Conservation (phyloP, 2,329 filamentous ascomycete genomes). For the Pseudogymnoascus sp. region DNA sequence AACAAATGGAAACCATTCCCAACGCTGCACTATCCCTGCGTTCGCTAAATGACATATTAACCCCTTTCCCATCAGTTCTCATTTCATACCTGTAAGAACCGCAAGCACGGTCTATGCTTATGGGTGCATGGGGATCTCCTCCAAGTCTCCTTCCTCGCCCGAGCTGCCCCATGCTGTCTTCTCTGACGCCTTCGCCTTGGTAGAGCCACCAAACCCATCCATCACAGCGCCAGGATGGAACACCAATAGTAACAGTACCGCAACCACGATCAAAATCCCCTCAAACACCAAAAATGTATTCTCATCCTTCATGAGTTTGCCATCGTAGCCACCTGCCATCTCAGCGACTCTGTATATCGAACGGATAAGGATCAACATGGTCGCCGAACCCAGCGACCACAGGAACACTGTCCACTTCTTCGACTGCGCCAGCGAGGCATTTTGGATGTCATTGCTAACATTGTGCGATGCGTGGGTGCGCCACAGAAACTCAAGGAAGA, state of each 20-base stretch:
- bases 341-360: slow-evolving; percentile 61
- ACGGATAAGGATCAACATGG: slow-evolving; percentile 57
- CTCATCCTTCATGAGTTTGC: slow-evolving; percentile 49
- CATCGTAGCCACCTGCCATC: slow-evolving; percentile 56
- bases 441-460: not conserved
- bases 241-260: slow-evolving; percentile 38
- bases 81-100: not conserved
- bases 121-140: not conserved
- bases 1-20: not conserved
- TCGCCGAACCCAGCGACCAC: slow-evolving; percentile 37
- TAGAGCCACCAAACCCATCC: not conserved
- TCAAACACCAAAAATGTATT: slow-evolving; percentile 52
- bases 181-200: slow-evolving; percentile 10
- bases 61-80: not conserved
- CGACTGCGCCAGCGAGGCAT: not conserved
- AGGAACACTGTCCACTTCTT: slow-evolving; percentile 1
- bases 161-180: not conserved
- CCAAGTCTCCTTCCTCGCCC: not conserved
- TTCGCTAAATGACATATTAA: not conserved
- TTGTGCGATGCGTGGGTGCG: slow-evolving; percentile 26
- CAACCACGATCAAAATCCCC: slow-evolving; percentile 44
- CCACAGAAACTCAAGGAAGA: slow-evolving; percentile 44
- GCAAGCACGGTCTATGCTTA: not conserved
- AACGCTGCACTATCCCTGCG: not conserved
- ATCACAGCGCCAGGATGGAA: slow-evolving; percentile 33